Base-by-base conservation (phyloP, 768 basidiomycete species). In the Kwoniella sp. region DNA sequence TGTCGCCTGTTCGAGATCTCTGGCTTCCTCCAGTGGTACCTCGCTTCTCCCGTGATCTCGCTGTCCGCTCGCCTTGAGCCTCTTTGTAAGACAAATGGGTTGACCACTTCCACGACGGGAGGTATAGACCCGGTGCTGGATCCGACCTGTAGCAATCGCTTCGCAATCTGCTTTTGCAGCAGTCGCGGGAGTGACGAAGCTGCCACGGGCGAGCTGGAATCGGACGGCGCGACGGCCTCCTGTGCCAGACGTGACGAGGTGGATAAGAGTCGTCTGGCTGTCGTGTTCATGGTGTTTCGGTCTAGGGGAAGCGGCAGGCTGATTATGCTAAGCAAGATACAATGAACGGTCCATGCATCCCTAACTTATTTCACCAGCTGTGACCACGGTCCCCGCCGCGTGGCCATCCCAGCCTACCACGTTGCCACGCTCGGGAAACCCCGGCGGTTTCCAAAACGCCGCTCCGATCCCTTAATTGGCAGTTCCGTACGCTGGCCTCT, bases 1-100 rank as follows among this genome's bases (percentile, higher is more conserved):
- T 70, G 62, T 34, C 68, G 38, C 20, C 68, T 39, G 14, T 57
- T 43, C 2, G 65, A 70, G 23, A 70, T 67, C 31, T 47, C 3
- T n/a, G 46, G 48, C 40, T 50, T 40, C 26, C 33, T 43, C 52
- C 52, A 54, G 31, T 46, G n/a, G 31, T 59, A 57, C 33, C 49
- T 32, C 14, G 44, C 47, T 26, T 50, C 51, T 17, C 51, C 55
- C n/a, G 55, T 43, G 11, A 40, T 15, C 9, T 48, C 49, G 37
- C 45, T 36, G 20, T 54, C 45, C 26, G 43, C 29, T 25, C 52
- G 54, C 12, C 50, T 49, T 33, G 40, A n/a, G 9, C 29, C 40
- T 12, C 43, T 29, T 29, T 53, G 43, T 12, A 39, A 20, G 7
- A 65, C 11, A 41, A 66, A 66, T 19, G 64, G 67, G 46, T 69